Evolutionary conservation across 257 asterid species (phyloP).

Genomic region (Forsythia viridissima): DNA sequence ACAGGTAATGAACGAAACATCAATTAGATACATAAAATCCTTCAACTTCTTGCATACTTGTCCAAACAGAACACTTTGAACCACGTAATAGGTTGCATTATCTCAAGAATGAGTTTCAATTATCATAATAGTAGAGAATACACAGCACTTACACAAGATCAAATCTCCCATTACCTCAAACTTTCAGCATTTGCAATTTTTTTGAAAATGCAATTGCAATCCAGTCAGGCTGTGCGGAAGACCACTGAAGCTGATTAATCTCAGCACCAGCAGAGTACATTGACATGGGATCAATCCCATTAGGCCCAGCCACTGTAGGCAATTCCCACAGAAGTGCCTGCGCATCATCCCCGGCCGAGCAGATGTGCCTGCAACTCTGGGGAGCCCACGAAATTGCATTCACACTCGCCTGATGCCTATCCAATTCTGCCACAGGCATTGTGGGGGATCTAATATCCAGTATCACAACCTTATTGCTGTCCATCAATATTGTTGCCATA

Average conservation of each 20-base stretch:
- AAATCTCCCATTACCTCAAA: constrained; percentile 40
- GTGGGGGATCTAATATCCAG: constrained; percentile 82
- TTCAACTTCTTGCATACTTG: too few relatives aligned
- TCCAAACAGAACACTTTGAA: too few relatives aligned
- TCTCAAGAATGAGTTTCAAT: too few relatives aligned
- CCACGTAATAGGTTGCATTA: too few relatives aligned
- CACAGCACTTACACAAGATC: too few relatives aligned
- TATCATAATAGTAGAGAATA: too few relatives aligned
- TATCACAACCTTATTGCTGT: constrained; percentile 71
- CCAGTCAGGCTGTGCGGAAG: constrained; percentile 80
- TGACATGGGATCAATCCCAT: constrained; percentile 84
- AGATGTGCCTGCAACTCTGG: constrained; percentile 76
- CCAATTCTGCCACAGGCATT: constrained; percentile 81
- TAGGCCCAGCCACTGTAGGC: constrained; percentile 87
- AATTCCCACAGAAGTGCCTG: constrained; percentile 87
- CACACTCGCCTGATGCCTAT: constrained; percentile 82
- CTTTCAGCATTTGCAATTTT: constrained; percentile 85
- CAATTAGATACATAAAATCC: too few relatives aligned
- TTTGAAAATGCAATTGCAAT: constrained; percentile 75
- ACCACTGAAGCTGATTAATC: constrained; percentile 93
- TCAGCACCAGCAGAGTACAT: constrained; percentile 66
- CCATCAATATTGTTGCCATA: constrained; percentile 90
- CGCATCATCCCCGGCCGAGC: constrained; percentile 88
- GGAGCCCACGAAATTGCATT: constrained; percentile 96
- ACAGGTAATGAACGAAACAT: too few relatives aligned